Base-by-base conservation (phyloP, 805 yeast genomes). In the Metschnikowia chrysomelidarum region DNA sequence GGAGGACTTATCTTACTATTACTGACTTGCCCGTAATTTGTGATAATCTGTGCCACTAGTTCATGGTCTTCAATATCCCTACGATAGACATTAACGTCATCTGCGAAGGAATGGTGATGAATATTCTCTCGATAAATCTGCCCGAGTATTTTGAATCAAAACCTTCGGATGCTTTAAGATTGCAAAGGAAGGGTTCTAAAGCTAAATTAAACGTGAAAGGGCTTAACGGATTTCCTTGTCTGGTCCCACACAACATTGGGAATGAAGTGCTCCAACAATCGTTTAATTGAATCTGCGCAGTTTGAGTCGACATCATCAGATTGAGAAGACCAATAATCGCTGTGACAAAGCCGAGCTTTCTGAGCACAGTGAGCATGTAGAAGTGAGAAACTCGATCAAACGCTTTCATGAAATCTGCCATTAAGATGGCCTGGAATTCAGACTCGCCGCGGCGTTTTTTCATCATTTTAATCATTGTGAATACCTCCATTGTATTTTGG, bases 41-140 rank as follows among this genome's bases (percentile, higher is more conserved):
- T 6, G 25, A 13, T 23, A 5, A 23, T 23, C 10, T 10, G 6
- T n/a, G 25, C 25, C 25, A 23, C 25, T 13, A 7, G 13, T 12
- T 11, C 16, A 24, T 24, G 15, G 17, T 24, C 27, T 5, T 8
- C 27, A 5, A 6, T 18, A 24, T 24, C 17, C 6, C 7, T 5
- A 5, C 13, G 11, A 13, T 32, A 32, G 10, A 33, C 21, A 21
- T 24, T 38, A 15, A 38, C 24, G 19, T 32, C 37, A 18, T 38
- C 34, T 14, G 38, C 37, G 4, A 32, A 38, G 10, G 41, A 37
- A 13, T 28, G 36, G 13, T 27, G 28, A 12, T 28, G 27, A 25
- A 37, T n/a, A n/a, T 37, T 14, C 14, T n/a, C 7, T 19, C 24
- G 11, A 27, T n/a, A 4, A 22, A 10, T 12, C 22, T n/a, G 9